A percentile compares a stretch with the other conserved stretches of the same genome.
Conservation (phyloP, 257 asterid genomes). For the Penstemon newberryi region DNA sequence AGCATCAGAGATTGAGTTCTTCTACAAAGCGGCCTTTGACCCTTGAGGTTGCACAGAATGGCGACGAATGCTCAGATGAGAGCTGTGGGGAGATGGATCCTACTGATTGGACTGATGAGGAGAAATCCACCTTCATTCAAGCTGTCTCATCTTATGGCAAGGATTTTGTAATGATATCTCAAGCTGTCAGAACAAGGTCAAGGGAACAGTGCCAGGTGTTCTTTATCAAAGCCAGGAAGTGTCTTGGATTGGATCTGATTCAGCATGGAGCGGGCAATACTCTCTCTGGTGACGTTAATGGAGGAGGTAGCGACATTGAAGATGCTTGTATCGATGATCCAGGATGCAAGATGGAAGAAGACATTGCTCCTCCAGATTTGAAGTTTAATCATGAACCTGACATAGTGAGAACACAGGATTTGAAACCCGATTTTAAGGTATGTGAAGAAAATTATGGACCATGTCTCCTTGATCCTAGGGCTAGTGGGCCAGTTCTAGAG, state of each 20-base stretch:
- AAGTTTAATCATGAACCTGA: conserved; percentile 39
- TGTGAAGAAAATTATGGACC: conserved; percentile 34
- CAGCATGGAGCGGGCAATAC: conserved; percentile 41
- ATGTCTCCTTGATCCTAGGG: conserved; percentile 37
- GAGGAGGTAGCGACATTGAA: conserved; percentile 68
- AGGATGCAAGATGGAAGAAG: conserved; percentile 43
- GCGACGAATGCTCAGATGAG: conserved; percentile 87
- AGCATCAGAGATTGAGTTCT: conserved; percentile 51
- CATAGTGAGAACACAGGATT: conserved; percentile 27
- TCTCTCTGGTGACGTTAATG: conserved; percentile 46
- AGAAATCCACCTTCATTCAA: conserved; percentile 66
- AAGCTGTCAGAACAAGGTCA: conserved; percentile 62
- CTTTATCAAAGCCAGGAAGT: conserved; percentile 84
- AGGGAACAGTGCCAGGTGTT: conserved; percentile 82
- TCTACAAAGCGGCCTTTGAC: conserved; percentile 54
- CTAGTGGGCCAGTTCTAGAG: conserved; percentile 31
- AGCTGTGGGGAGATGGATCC: conserved; percentile 85
- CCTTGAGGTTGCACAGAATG: conserved; percentile 66
- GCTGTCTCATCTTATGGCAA: conserved; percentile 76
- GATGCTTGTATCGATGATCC: conserved; percentile 62
- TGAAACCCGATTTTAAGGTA: conserved; percentile 44
- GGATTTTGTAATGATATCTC: conserved; percentile 73
- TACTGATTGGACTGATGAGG: conserved; percentile 90
- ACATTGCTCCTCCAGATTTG: conserved; percentile 34
- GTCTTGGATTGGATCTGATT: conserved; percentile 70